Evolutionary conservation across 257 asterid species (phyloP).

Genomic region (Penstemon eatonii): DNA sequence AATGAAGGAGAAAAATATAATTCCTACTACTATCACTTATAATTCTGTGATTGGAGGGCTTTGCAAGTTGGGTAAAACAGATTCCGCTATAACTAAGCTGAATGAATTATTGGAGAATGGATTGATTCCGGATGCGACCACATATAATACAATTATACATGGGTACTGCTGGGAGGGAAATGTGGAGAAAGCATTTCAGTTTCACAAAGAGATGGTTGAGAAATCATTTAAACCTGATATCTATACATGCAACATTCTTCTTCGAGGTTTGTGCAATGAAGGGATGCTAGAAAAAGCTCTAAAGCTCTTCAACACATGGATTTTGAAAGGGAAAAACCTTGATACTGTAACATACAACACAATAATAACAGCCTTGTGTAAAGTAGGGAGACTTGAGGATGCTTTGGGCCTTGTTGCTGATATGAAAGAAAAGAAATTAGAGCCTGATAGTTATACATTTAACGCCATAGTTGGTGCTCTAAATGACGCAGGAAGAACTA

Average conservation of each 20-base stretch:
- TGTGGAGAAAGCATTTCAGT: constrained; percentile 68
- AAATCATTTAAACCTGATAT: constrained; percentile 64
- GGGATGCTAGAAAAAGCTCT: constrained; percentile 81
- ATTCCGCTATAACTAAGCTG: constrained; percentile 54
- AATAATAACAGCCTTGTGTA: constrained; percentile 66
- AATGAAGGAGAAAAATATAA: constrained; percentile 59
- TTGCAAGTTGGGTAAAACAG: constrained; percentile 69
- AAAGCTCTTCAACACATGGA: constrained; percentile 63
- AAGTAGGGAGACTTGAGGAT: constrained; percentile 62
- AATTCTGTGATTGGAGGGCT: constrained; percentile 78
- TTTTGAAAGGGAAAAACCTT: constrained; percentile 54
- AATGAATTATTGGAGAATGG: constrained; percentile 72
- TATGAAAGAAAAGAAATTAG: constrained; percentile 74
- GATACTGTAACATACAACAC: constrained; percentile 82
- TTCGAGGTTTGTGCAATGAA: constrained; percentile 66
- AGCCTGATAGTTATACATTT: constrained; percentile 66
- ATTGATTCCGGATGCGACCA: constrained; percentile 71
- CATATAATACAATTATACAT: constrained; percentile 79
- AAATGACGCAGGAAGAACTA: constrained; percentile 47
- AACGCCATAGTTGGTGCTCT: constrained; percentile 59
- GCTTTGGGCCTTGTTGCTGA: constrained; percentile 60
- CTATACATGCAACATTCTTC: constrained; percentile 77
- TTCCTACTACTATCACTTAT: constrained; percentile 64
- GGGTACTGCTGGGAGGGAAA: constrained; percentile 81
- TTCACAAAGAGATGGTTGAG: constrained; percentile 79